These are phyloP conservation scores for Aspergillus calidoustus DNA, from an alignment of 2,329 filamentous ascomycete genomes.

Conservation along the genomic window DNA sequence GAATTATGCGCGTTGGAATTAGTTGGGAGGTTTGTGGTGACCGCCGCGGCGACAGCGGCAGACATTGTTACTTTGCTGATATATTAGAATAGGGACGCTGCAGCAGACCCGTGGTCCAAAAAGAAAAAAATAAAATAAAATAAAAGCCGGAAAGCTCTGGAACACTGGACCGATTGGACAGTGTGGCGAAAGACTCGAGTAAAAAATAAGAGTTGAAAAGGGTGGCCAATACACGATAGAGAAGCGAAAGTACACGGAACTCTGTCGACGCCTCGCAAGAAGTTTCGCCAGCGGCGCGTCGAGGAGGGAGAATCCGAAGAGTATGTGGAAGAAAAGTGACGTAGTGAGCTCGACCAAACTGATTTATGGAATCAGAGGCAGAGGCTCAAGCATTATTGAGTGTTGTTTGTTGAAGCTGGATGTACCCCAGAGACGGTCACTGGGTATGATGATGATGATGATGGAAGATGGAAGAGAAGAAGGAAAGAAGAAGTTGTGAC, in stretches of 20 bases:
- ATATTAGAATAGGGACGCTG: conserved; percentile 25
- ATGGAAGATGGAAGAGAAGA: conserved; percentile 23
- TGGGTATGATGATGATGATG: conserved; percentile 18
- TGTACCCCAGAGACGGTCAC: conserved; percentile 20
- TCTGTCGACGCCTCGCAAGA: conserved; percentile 6
- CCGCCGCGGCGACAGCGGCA: conserved; percentile 44
- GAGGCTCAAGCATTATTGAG: conserved; percentile 15
- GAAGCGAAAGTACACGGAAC: conserved; percentile 1
- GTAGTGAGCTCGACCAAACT: conserved; percentile 39
- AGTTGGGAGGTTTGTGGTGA: conserved; percentile 35
- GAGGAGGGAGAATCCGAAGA: neutral
- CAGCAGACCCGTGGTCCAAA: conserved; percentile 25
- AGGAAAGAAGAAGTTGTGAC: conserved; percentile 40
- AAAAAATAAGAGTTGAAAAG: conserved; percentile 21
- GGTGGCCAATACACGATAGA: conserved; percentile 20
- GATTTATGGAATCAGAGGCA: conserved; percentile 33
- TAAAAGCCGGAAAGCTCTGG: conserved; percentile 16
- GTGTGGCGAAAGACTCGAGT: conserved; percentile 22
- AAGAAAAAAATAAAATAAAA: conserved; percentile 18
- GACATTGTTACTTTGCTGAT: conserved; percentile 40
- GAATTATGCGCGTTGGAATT: conserved; percentile 39
- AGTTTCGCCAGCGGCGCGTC: conserved; percentile 8
- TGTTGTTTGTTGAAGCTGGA: conserved; percentile 7
- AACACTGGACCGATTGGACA: conserved; percentile 18
- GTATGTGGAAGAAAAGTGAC: conserved; percentile 24